Percentiles rank a stretch among this genome's conserved stretches.
Conservation (phyloP, 352 stramenopile species). For the Pilasporangium apinafurcum region DNA sequence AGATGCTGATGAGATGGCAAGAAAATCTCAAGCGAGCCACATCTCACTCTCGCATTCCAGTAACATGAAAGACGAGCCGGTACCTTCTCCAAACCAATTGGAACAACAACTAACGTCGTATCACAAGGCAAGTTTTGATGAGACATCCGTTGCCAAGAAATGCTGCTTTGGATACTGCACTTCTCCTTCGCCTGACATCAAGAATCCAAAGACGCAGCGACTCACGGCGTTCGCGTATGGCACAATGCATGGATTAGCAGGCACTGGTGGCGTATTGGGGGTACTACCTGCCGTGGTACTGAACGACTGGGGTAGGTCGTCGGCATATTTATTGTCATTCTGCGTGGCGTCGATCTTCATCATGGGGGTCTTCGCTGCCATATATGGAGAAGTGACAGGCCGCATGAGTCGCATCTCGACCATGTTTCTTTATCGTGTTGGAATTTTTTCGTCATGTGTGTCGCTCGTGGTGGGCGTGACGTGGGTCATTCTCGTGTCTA, state of each 20-base stretch:
- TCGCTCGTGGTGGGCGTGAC: conserved; percentile 48
- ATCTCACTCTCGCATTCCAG: not conserved
- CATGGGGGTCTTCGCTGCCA: conserved; percentile 79
- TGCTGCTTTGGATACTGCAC: conserved; percentile 34
- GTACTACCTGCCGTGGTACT: conserved; percentile 78
- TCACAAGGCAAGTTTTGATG: conserved; percentile 20
- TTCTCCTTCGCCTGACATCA: conserved; percentile 33
- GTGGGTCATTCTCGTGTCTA: conserved; percentile 47
- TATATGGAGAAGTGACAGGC: conserved; percentile 63
- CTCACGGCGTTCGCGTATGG: conserved; percentile 60
- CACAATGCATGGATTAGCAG: conserved; percentile 65
- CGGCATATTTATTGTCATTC: conserved; percentile 76
- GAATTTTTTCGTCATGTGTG: conserved; percentile 48
- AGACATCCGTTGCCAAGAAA: conserved; percentile 24
- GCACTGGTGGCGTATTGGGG: conserved; percentile 47
- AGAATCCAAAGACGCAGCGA: conserved; percentile 33
- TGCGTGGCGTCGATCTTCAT: conserved; percentile 80
- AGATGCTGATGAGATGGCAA: not conserved
- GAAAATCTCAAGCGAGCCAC: not conserved
- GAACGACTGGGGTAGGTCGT: conserved; percentile 48
- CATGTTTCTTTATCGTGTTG: conserved; percentile 36
- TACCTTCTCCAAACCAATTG: not conserved
- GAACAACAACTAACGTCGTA: not conserved
- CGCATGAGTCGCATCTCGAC: conserved; percentile 26
- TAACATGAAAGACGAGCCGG: conserved; percentile 1